Percentiles rank a stretch among this genome's conserved stretches.
Conservation (phyloP, 371 early-diverging fungal species). For the Apophysomyces sp. region DNA sequence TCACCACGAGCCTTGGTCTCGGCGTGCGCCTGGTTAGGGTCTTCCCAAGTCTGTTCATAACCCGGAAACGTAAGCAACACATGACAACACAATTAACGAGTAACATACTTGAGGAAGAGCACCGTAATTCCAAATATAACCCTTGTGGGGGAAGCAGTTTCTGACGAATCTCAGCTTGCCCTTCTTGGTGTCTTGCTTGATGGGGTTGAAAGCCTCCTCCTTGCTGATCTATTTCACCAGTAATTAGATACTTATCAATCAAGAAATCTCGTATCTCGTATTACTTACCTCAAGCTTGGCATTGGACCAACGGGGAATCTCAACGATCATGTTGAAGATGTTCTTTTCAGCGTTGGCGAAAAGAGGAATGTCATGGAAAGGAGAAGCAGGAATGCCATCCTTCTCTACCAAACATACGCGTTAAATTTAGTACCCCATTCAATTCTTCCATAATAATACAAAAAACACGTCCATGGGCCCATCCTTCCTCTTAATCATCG, state of each 20-base stretch:
- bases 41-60: constrained; percentile 87
- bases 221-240: constrained; percentile 67
- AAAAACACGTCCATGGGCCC: background rate
- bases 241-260: background rate
- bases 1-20: constrained; percentile 89
- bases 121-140: constrained; percentile 99
- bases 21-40: constrained; percentile 75
- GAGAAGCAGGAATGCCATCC: constrained; percentile 65
- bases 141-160: constrained; percentile 96
- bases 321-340: constrained; percentile 89
- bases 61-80: background rate
- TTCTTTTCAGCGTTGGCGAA: constrained; percentile 77
- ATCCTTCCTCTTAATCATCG: background rate
- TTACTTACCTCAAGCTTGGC: constrained; percentile 92
- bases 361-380: constrained; percentile 96
- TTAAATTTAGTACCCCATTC: background rate
- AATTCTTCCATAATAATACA: background rate
- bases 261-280: background rate
- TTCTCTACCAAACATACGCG: constrained; percentile 27
- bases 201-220: constrained; percentile 87
- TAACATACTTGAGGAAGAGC: constrained; percentile 74
- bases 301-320: constrained; percentile 97
- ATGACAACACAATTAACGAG: background rate
- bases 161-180: constrained; percentile 90
- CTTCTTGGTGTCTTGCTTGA: constrained; percentile 95